Conservation (phyloP, 2,329 filamentous ascomycete species). For the Thelonectria discophora region DNA sequence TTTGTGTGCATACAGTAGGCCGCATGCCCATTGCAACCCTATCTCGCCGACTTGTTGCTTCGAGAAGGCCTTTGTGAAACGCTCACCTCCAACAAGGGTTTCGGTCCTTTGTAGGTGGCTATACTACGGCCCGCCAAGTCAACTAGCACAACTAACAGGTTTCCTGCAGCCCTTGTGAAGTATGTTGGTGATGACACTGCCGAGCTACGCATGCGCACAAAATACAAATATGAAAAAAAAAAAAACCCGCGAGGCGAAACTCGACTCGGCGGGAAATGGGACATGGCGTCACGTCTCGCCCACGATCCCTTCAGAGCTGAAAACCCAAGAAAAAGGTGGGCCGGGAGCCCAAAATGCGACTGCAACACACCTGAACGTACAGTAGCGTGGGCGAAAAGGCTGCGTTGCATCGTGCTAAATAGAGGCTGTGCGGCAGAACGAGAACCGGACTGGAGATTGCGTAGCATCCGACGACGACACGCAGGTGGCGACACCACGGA, state of each 20-base stretch:
- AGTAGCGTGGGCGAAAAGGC: slow-evolving; percentile 6
- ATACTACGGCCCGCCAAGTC: neutral
- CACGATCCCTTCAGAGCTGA: neutral
- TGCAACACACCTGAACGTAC: neutral
- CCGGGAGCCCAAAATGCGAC: neutral
- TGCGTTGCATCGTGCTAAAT: neutral
- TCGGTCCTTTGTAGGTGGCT: neutral
- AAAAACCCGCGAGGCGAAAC: neutral
- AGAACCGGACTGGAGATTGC: slow-evolving; percentile 31
- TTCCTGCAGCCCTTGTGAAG: too few relatives aligned
- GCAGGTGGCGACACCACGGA: slow-evolving; percentile 29
- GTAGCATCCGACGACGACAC: slow-evolving; percentile 33
- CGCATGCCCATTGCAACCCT: neutral
- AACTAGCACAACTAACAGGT: too few relatives aligned
- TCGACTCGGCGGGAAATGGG: neutral
- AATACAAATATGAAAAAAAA: neutral
- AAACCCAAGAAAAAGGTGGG: neutral
- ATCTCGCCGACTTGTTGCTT: neutral
- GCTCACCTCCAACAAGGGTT: too few relatives aligned
- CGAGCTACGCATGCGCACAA: neutral
- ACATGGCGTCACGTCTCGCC: neutral
- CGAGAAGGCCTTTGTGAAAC: too few relatives aligned
- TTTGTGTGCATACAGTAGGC: too few relatives aligned
- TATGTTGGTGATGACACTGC: neutral
- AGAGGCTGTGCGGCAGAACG: slow-evolving; percentile 13